Base-by-base conservation (phyloP, 306 rosid genomes). In the Myrica gale region DNA sequence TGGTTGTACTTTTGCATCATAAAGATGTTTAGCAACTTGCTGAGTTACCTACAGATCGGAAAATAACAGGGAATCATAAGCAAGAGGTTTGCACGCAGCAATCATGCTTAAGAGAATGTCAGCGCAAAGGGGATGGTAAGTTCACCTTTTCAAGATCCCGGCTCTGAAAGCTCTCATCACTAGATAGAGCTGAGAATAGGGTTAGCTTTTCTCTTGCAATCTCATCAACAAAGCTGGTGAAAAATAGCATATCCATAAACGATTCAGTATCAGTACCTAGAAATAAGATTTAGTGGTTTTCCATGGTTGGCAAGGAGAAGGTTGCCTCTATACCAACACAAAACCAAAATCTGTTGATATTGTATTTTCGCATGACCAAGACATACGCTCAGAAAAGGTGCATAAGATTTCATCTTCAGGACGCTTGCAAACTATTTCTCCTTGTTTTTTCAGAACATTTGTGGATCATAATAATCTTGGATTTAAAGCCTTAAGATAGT, bases 121-220 rank as follows among this genome's bases (percentile, higher is more conserved):
- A 57, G 23, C 82, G 26, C 23, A 37, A 50, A 12, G 23, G 57
- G 56, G 65, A 63, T 65, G 37, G 42, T 16, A 53, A 53, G 57
- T 17, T 67, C 65, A 93, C 98, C 98, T 90, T 93, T 76, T 93
- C 98, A 79, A 93, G 96, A 86, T 89, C 95, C 74, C 93, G 93
- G 82, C 81, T 89, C 26, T 84, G 80, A 74, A 88, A 89, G 85
- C 97, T 90, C 71, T 88, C 98, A 39, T 93, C 91, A 13, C 76
- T 67, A 39, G 91, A 81, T 65, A 93, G 79, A 74, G 85, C 74
- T 21, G 78, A 47, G 75, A 85, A 93, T 48, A 95, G 95, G 52
- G 87, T 80, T 8, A 93, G 81, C 85, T 84, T 82, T 81, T 82
- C 84, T 82, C 86, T 88, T 37, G 86, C 79, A 56, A 57, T 87